Conservation (phyloP, 352 stramenopile genomes). For the Phytopythium litorale region DNA sequence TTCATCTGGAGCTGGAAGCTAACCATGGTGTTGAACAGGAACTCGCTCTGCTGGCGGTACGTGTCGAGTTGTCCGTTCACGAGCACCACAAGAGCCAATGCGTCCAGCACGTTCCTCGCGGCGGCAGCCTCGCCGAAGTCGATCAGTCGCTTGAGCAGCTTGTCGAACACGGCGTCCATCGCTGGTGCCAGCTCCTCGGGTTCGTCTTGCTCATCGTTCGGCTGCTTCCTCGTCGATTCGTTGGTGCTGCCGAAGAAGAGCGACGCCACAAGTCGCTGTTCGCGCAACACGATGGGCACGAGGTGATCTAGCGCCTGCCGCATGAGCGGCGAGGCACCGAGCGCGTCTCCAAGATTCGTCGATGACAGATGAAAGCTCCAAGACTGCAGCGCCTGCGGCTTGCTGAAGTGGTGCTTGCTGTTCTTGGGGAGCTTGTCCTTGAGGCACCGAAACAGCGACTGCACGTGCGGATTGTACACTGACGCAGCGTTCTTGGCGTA, state of each 20-base stretch:
- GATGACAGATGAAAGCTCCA: constrained; percentile 62
- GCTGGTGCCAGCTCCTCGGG: constrained; percentile 47
- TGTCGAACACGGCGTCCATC: constrained; percentile 73
- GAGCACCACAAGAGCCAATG: constrained; percentile 52
- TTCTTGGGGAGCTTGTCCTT: constrained; percentile 53
- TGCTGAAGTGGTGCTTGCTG: constrained; percentile 47
- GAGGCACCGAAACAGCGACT: constrained; percentile 56
- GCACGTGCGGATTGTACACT: constrained; percentile 51
- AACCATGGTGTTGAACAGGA: constrained; percentile 65
- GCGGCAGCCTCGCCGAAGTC: constrained; percentile 68
- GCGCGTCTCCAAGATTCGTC: constrained; percentile 44
- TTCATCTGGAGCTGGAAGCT: constrained; percentile 82
- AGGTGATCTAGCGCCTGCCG: constrained; percentile 70
- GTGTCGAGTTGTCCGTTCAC: constrained; percentile 38
- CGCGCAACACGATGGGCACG: constrained; percentile 44
- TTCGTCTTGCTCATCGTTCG: constrained; percentile 9
- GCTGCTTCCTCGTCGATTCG: constrained; percentile 1
- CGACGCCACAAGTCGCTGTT: constrained; percentile 38
- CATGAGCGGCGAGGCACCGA: constrained; percentile 53
- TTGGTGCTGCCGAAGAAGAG: constrained; percentile 37
- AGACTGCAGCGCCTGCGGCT: constrained; percentile 57
- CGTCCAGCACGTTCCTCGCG: constrained; percentile 59
- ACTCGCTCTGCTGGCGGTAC: constrained; percentile 48
- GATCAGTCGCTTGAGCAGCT: constrained; percentile 59
- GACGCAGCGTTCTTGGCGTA: constrained; percentile 51